Conservation (phyloP, 768 basidiomycete genomes). For the Podaxis sp. region DNA sequence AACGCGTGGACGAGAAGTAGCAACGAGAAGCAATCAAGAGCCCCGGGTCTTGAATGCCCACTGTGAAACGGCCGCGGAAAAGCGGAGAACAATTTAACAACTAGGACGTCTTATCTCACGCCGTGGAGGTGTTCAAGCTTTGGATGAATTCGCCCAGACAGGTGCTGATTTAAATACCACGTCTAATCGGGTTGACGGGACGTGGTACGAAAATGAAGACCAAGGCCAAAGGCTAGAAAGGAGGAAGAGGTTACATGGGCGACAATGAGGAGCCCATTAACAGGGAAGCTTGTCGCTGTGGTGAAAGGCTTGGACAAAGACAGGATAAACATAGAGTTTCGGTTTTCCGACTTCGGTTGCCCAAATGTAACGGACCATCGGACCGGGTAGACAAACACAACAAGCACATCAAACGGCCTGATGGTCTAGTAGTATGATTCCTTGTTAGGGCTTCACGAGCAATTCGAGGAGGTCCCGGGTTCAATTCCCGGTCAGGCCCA, state of each 20-base stretch:
- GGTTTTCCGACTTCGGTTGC: no score
- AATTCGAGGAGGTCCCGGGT: conserved; percentile 78
- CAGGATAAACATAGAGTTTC: no score
- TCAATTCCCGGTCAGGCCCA: conserved; percentile 79
- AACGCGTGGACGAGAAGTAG: no score
- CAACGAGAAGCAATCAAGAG: not conserved
- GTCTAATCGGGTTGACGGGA: conserved; percentile 15
- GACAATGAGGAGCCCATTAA: conserved; percentile 13
- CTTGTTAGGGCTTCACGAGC: not conserved
- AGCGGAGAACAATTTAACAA: not conserved
- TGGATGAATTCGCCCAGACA: not conserved
- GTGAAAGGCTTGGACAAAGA: no score
- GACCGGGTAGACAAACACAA: not conserved
- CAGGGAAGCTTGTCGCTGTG: no score
- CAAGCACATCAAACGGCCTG: conserved; percentile 1
- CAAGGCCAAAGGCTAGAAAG: conserved; percentile 21
- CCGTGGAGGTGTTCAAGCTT: not conserved
- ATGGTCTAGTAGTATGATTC: conserved; percentile 4
- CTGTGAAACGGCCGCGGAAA: not conserved
- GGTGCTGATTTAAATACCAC: not conserved
- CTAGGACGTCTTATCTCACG: not conserved
- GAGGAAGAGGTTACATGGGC: conserved; percentile 17
- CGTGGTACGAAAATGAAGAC: conserved; percentile 23
- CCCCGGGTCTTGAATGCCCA: not conserved
- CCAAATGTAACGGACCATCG: no score